Evolutionary conservation across 495 filamentous ascomycete species (phyloP).

Genomic region (Annulohypoxylon bovei): DNA sequence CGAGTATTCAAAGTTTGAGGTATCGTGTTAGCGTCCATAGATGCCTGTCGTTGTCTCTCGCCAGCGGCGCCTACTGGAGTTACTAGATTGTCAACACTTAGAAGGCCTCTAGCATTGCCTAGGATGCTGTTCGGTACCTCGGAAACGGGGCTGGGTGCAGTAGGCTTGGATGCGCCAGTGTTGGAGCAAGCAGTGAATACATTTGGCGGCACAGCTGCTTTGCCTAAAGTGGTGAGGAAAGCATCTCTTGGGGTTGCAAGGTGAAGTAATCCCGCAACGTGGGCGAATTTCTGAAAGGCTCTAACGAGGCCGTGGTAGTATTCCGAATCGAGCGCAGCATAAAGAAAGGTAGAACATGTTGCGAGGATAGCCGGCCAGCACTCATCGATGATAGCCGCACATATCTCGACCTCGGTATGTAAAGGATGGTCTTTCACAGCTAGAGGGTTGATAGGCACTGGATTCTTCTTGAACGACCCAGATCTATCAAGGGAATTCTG

Average conservation of each 20-base stretch:
- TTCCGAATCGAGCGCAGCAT: conserved; percentile 90
- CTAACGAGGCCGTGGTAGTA: conserved; percentile 94
- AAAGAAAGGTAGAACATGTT: conserved; percentile 92
- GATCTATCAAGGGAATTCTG: conserved; percentile 55
- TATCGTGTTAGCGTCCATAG: conserved; percentile 54
- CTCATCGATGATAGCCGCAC: conserved; percentile 82
- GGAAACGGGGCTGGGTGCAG: conserved; percentile 53
- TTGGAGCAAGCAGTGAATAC: conserved; percentile 71
- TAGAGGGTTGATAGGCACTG: conserved; percentile 83
- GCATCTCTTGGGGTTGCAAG: conserved; percentile 90
- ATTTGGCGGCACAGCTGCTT: conserved; percentile 86
- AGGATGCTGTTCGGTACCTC: conserved; percentile 65
- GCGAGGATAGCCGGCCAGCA: conserved; percentile 97
- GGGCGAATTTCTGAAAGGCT: conserved; percentile 93
- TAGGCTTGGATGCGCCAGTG: conserved; percentile 49
- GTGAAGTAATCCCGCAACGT: conserved; percentile 89
- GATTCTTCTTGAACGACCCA: conserved; percentile 64
- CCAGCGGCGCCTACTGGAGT: conserved; percentile 57
- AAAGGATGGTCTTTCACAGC: conserved; percentile 75
- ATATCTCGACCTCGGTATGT: conserved; percentile 73
- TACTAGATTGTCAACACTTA: conserved; percentile 71
- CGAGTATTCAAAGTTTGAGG: conserved; percentile 77
- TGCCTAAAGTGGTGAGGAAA: conserved; percentile 91
- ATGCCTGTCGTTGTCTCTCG: conserved; percentile 64
- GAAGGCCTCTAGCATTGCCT: conserved; percentile 69